Evolutionary conservation across 1,139 yeast genomes (phyloP), one percentile per base, ranked within the genome.

Genomic region (Pichia cactophila): DNA sequence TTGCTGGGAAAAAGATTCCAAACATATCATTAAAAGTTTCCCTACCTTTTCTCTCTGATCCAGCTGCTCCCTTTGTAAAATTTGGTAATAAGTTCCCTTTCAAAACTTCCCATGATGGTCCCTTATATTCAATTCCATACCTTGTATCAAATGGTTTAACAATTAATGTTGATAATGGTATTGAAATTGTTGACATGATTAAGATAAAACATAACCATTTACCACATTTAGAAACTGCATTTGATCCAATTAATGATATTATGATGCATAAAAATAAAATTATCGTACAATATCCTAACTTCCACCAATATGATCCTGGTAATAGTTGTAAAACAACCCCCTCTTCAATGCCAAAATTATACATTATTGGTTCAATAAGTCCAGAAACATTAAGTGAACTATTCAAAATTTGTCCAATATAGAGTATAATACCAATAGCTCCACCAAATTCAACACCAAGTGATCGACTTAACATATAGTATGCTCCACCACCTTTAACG

Each of bases 1-100:
- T 90, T 0, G 98, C 96, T 14, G 98, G 97, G 70, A 92, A 92
- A 65, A 92, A 87, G 47, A 92, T 86, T 3, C 97, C 97, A 75
- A 92, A 92, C 57, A 92, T 68, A 62, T 86, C 85, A 51, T 83
- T 78, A 61, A 90, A 88, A 1, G 82, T 86, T 65, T 90, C 97
- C 23, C 73, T 78, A 0, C 75, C 72, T 4, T 77, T 72, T 47
- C 77, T 69, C 39, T 83, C 81, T 11, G 95, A 85, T 0, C 97
- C 97, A 3, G 96, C 97, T 5, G 97, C 97, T 16, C 94, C 94
- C 44, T 78, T 73, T 0, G 97, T 89, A 62, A 88, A 88, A 46
- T 78, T 73, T 0, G 97, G 97, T 58, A 77, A 70, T 44, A 90
- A 61, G 59, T 92, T 92, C 3, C 73, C 79, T 9, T 62, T 65